These are phyloP conservation scores for Leishmania martiniquensis DNA, from an alignment of 208 protist genomes.

Conservation along the genomic window DNA sequence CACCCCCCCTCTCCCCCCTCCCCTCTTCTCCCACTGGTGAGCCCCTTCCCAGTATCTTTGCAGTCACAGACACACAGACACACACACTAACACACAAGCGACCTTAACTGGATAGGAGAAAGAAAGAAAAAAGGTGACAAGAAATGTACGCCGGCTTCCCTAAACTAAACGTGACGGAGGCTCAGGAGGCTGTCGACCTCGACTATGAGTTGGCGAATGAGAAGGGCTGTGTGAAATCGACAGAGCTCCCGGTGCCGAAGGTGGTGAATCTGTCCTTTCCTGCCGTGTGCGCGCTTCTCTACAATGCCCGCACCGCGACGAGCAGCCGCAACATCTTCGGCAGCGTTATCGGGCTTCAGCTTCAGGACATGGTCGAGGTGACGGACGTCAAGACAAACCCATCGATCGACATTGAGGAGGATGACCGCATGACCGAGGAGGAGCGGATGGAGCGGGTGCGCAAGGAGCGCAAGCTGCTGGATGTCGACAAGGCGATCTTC, in stretches of 20 bases:
- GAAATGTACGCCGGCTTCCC: slow-evolving; percentile 61
- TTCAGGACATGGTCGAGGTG: slow-evolving; percentile 50
- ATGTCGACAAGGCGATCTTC: slow-evolving; percentile 31
- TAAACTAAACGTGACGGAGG: slow-evolving; percentile 39
- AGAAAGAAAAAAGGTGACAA: neutral
- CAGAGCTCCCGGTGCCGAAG: slow-evolving; percentile 32
- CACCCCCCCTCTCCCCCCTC: neutral
- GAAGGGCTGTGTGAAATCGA: slow-evolving; percentile 36
- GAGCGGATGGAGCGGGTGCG: slow-evolving; percentile 12
- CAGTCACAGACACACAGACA: neutral
- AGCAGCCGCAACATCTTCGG: slow-evolving; percentile 50
- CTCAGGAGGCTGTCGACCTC: slow-evolving; percentile 33
- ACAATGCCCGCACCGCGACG: slow-evolving; percentile 40
- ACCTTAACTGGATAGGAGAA: neutral
- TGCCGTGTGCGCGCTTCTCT: slow-evolving; percentile 54
- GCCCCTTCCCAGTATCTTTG: neutral
- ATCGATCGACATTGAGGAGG: slow-evolving; percentile 32
- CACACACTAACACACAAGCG: neutral
- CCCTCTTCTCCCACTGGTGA: neutral
- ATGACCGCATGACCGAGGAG: slow-evolving; percentile 34
- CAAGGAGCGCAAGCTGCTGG: slow-evolving; percentile 26
- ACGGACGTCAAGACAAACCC: slow-evolving; percentile 44
- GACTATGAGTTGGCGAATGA: slow-evolving; percentile 28
- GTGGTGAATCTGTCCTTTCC: slow-evolving; percentile 50
- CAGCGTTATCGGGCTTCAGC: slow-evolving; percentile 59